Conservation (phyloP, 2,329 filamentous ascomycete genomes). For the Fusarium sp. region DNA sequence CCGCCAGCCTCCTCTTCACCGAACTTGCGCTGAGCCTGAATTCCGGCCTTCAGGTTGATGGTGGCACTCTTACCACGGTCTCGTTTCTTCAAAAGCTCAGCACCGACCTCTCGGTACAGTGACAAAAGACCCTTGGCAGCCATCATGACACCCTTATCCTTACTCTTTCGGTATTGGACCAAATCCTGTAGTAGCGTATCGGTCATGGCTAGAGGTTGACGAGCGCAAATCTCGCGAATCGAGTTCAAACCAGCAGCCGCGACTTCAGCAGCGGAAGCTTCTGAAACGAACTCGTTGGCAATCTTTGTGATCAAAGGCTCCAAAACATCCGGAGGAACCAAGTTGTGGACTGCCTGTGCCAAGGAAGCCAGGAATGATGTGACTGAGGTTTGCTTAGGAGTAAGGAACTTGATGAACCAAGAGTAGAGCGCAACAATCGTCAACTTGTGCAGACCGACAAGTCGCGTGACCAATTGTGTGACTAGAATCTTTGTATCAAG, state of each 20-base stretch:
- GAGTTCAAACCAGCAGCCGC: slow-evolving; percentile 92
- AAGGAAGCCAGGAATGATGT: slow-evolving; percentile 93
- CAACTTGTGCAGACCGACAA: slow-evolving; percentile 93
- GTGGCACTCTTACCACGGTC: slow-evolving; percentile 93
- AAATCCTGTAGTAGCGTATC: slow-evolving; percentile 96
- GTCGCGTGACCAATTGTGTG: slow-evolving; percentile 87
- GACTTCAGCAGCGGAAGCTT: slow-evolving; percentile 90
- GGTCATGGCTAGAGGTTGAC: slow-evolving; percentile 95
- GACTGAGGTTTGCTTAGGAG: slow-evolving; percentile 87
- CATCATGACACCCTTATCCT: slow-evolving; percentile 99
- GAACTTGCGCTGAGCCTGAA: slow-evolving; percentile 80
- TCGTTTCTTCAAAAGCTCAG: slow-evolving; percentile 87
- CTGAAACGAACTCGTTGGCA: slow-evolving; percentile 97
- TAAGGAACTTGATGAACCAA: slow-evolving; percentile 94
- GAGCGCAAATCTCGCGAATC: slow-evolving; percentile 91
- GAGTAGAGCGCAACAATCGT: slow-evolving; percentile 92
- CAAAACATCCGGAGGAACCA: slow-evolving; percentile 91
- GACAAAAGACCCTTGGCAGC: slow-evolving; percentile 91
- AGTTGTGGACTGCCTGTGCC: slow-evolving; percentile 89
- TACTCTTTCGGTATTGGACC: slow-evolving; percentile 95
- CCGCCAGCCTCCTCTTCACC: slow-evolving; percentile 83
- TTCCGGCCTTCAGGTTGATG: slow-evolving; percentile 81
- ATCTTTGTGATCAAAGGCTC: slow-evolving; percentile 95
- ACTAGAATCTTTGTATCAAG: slow-evolving; percentile 92
- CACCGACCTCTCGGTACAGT: slow-evolving; percentile 90